Conservation (phyloP, 2,329 filamentous ascomycete species). For the Colletotrichum sidae region DNA sequence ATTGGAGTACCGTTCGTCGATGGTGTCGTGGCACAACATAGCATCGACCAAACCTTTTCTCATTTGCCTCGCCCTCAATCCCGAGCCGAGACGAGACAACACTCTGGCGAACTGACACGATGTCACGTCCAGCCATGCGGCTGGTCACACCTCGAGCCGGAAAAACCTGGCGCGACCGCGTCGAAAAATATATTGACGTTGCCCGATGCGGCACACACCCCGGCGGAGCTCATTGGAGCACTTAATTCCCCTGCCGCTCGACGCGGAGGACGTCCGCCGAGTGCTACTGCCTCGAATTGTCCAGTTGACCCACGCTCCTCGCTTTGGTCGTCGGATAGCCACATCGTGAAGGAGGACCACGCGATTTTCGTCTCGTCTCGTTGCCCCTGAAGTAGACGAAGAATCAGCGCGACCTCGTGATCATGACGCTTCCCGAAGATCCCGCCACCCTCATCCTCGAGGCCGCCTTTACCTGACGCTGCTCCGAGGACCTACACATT, state of each 20-base stretch:
- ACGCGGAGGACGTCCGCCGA: constrained; percentile 33
- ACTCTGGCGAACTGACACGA: constrained; percentile 8
- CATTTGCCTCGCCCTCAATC: constrained; percentile 8
- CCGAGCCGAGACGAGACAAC: constrained; percentile 11
- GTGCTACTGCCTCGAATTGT: constrained; percentile 30
- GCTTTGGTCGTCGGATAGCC: neutral
- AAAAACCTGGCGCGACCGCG: constrained; percentile 25
- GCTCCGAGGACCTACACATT: neutral
- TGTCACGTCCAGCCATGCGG: constrained; percentile 31
- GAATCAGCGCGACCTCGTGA: constrained; percentile 15
- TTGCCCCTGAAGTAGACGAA: constrained; percentile 4
- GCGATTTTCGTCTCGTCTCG: neutral
- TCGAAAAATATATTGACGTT: constrained; percentile 14
- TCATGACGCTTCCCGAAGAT: constrained; percentile 34
- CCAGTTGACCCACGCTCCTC: constrained; percentile 1
- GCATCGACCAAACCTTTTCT: no score
- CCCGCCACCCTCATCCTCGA: constrained; percentile 16
- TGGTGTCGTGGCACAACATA: no score
- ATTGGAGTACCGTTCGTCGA: neutral
- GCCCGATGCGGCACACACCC: constrained; percentile 25
- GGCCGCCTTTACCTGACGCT: neutral
- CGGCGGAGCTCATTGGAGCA: constrained; percentile 32
- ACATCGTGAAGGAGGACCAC: constrained; percentile 16
- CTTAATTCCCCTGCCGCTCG: constrained; percentile 22
- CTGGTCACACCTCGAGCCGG: constrained; percentile 26